Evolutionary conservation across 2,329 filamentous ascomycete genomes (phyloP), one percentile per base, ranked within the genome.

Genomic region (Ilyonectria destructans): DNA sequence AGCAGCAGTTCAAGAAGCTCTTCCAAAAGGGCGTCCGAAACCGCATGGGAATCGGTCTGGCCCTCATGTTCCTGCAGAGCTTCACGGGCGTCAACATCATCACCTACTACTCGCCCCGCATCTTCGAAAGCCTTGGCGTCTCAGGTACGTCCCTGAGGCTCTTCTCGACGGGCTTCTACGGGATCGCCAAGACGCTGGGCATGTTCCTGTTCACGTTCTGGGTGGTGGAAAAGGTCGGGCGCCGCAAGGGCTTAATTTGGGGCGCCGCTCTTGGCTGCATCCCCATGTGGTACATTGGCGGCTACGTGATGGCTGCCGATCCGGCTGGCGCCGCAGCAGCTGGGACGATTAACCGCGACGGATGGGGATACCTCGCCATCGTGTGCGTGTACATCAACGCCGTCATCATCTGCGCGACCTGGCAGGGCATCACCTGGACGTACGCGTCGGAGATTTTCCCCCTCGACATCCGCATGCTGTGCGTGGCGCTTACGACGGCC

Each of bases 21-120:
- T 79, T 82, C 67, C 73, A 78, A n/a, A 77, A 77, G 74, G 78
- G 81, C 4, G 76, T 80, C 15, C 75, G 80, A 29, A 80, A 76
- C 62, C 71, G 74, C 21, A 75, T 75, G 74, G 45, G 86, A 79
- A 69, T 90, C 80, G 88, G 80, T 49, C 40, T 82, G 86, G 71
- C 89, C 83, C 86, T 90, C 86, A 81, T 82, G 79, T 79, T 80
- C 37, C 68, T 80, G 6, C 78, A 81, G 70, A 77, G 76, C 33
- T 76, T 80, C 52, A 79, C 77, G 0, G 78, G 88, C 52, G 86
- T 87, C 69, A 87, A 90, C 75, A 88, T 90, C 35, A 90, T 91
- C 58, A 88, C 87, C 4, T 91, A 90, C 78, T 91, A 90, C 72
- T 73, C 77, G 2, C 76, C 77, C 4, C 76, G 77, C 19, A 78